Evolutionary conservation across 352 stramenopile species (phyloP), one percentile per base, ranked within the genome.

Genomic region (Globisporangium recalcitrans): DNA sequence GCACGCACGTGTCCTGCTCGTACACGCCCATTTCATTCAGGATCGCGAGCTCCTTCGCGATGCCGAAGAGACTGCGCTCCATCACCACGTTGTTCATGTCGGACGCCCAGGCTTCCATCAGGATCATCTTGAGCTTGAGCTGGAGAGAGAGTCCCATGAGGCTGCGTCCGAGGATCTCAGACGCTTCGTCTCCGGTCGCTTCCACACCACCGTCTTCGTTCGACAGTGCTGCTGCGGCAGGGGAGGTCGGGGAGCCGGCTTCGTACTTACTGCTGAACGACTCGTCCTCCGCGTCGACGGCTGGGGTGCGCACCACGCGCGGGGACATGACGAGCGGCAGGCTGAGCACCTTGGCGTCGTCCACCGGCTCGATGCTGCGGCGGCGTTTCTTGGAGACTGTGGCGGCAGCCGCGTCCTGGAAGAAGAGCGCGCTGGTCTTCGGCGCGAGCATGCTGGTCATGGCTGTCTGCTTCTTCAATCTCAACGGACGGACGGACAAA

Each of bases 1-100:
- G 78, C 57, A 92, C 58, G 67, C 85, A 94, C 55, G 80, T 90
- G 64, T 82, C 73, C 53, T 88, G 72, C 29, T 90, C 76, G 69
- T 90, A 88, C 27, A 91, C 70, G 55, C 85, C 85, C 68, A 89
- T 78, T 29, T 82, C 71, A 54, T 84, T 83, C n/a, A 94, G 63
- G 24, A 89, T 77, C 29, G 85, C 85, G 29, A 94, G 72, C 62
- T 94, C 85, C 63, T 91, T 91, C 52, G 85, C 85, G 58, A 92
- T 88, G 21, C 74, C 65, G 54, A 92, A 91, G 10, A 94, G 72
- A 58, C 91, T 92, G 52, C 84, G 82, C 63, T 94, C 85, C 68
- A 94, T 92, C 27, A 94, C 85, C 55, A 94, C 79, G 62, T 72
- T 89, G 72, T 94, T 94, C 80, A 91, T 89, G 71, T 94, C 82